Percentiles rank a stretch among this genome's conserved stretches.
phyloP scores from a whole-genome alignment of 805 yeast genomes.

The Lachancea meyersii region DNA sequence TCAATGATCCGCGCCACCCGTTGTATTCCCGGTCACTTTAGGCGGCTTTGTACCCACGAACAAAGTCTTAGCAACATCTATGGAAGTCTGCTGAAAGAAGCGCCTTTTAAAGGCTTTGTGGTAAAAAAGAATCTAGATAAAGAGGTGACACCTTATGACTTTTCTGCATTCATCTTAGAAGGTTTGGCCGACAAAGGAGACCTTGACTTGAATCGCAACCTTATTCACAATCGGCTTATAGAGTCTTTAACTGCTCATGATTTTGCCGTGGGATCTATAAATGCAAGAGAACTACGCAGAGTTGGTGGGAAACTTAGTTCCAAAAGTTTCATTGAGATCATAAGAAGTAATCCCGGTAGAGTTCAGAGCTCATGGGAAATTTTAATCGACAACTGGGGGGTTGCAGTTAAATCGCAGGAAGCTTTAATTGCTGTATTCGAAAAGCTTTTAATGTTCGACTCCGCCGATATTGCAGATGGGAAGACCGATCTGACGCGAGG shows the following conservation, averaged over 20 bases:
- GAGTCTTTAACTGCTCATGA: conserved; percentile 29
- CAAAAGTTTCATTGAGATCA: conserved; percentile 30
- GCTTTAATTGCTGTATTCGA: conserved; percentile 29
- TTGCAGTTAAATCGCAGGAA: conserved; percentile 18
- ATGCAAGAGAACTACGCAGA: conserved; percentile 23
- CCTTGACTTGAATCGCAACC: conserved; percentile 11
- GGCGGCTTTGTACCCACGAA: background rate
- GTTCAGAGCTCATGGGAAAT: conserved; percentile 46
- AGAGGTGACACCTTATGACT: conserved; percentile 19
- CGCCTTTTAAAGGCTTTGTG: background rate
- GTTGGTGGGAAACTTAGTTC: conserved; percentile 19
- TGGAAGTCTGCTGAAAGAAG: background rate
- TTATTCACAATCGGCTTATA: conserved; percentile 26
- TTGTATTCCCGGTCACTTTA: background rate
- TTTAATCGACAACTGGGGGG: conserved; percentile 24
- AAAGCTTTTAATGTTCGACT: conserved; percentile 38
- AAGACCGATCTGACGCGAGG: conserved; percentile 16
- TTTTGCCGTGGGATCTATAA: conserved; percentile 29
- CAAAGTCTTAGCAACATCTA: background rate
- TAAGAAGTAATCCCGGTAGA: conserved; percentile 47
- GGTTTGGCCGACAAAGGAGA: conserved; percentile 9
- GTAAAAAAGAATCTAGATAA: background rate
- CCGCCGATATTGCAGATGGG: conserved; percentile 32
- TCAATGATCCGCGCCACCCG: background rate
- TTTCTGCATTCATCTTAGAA: conserved; percentile 17